These are phyloP conservation scores for Phialemoniopsis sp. DNA, from an alignment of 2,329 filamentous ascomycete species.

Conservation along the genomic window DNA sequence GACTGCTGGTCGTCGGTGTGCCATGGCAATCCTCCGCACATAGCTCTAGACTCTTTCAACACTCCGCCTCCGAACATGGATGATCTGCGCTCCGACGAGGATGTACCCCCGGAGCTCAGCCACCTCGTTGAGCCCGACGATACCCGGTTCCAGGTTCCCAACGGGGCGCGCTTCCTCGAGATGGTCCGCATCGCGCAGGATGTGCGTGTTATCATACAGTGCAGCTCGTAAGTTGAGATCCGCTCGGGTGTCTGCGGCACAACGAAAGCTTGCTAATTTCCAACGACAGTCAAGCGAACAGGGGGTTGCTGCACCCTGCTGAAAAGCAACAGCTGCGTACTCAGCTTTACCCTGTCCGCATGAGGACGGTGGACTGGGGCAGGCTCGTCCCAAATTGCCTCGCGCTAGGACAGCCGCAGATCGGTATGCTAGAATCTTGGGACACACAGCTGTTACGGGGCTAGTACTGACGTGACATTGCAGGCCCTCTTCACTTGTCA, in stretches of 20 bases:
- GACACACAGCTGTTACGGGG: neutral
- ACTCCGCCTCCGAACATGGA: slow-evolving; percentile 31
- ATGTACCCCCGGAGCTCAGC: slow-evolving; percentile 27
- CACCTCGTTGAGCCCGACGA: slow-evolving; percentile 27
- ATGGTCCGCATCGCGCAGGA: slow-evolving; percentile 21
- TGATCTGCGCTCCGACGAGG: slow-evolving; percentile 35
- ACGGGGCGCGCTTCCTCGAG: slow-evolving; percentile 31
- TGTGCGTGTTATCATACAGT: slow-evolving; percentile 12
- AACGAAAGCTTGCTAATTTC: too few relatives aligned
- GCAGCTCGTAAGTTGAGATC: too few relatives aligned
- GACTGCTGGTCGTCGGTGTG: slow-evolving; percentile 39
- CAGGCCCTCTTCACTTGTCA: slow-evolving; percentile 31
- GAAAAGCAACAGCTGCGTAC: too few relatives aligned
- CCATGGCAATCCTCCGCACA: slow-evolving; percentile 40
- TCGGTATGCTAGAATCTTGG: slow-evolving; percentile 3
- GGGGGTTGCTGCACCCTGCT: too few relatives aligned
- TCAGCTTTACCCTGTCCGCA: too few relatives aligned
- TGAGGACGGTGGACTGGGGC: too few relatives aligned
- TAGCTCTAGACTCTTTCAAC: slow-evolving; percentile 31
- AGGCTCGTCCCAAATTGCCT: too few relatives aligned
- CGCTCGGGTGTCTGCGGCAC: too few relatives aligned
- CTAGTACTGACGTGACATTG: slow-evolving; percentile 1
- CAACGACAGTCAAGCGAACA: too few relatives aligned
- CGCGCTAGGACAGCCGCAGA: too few relatives aligned
- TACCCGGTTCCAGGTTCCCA: slow-evolving; percentile 22